These are phyloP conservation scores for Phialophora macrospora DNA, from an alignment of 2,329 filamentous ascomycete genomes.

Conservation along the genomic window DNA sequence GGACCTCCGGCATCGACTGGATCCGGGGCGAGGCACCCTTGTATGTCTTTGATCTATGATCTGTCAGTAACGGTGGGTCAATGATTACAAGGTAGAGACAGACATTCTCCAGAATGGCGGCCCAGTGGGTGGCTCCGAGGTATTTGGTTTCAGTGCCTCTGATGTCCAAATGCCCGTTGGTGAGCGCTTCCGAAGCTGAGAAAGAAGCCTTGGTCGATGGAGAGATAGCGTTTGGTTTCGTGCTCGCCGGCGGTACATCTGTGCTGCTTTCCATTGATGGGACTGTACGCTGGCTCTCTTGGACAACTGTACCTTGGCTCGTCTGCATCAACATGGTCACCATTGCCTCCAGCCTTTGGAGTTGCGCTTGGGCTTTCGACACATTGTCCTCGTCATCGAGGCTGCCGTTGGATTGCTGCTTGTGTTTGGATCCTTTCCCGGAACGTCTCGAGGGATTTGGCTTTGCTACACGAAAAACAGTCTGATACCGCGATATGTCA, in stretches of 20 bases:
- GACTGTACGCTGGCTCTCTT: constrained; percentile 1
- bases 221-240: not conserved
- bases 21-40: constrained; percentile 18
- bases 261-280: not conserved
- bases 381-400: constrained; percentile 11
- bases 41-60: constrained; percentile 23
- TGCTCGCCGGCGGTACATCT: not conserved
- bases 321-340: constrained; percentile 20
- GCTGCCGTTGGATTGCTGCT: not conserved
- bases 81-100: constrained; percentile 3
- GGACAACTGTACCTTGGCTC: not conserved
- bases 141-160: constrained; percentile 38
- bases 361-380: constrained; percentile 19
- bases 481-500: constrained; percentile 19
- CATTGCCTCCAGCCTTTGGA: constrained; percentile 22
- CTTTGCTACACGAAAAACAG: constrained; percentile 20
- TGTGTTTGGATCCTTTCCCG: constrained; percentile 3
- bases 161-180: constrained; percentile 18
- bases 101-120: constrained; percentile 46
- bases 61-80: not conserved
- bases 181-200: not conserved
- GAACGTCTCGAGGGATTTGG: not conserved
- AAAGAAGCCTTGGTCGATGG: not conserved
- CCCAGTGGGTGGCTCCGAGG: constrained; percentile 49
- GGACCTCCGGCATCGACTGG: not conserved